Percentiles rank a stretch among this genome's conserved stretches.
phyloP scores from a whole-genome alignment of 176 grass and related monocot genomes.

The Carex kokanica region DNA sequence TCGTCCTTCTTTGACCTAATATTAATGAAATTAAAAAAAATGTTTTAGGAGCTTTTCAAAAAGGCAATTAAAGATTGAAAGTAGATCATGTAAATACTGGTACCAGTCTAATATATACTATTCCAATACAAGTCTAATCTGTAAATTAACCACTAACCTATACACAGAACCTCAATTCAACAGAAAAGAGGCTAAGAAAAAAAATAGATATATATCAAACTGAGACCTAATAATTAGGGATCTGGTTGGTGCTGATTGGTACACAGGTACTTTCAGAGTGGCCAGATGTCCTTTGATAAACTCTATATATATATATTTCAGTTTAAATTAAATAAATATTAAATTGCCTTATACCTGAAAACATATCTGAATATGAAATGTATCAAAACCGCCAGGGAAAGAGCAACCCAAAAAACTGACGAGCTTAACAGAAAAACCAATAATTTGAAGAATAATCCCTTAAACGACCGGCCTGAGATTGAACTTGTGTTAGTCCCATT shows the following conservation, averaged over 20 bases:
- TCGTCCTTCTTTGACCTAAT: background rate
- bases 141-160: background rate
- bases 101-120: background rate
- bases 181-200: background rate
- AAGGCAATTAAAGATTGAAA: background rate
- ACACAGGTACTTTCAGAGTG: background rate
- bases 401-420: constrained; percentile 24
- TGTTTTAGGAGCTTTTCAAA: background rate
- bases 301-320: background rate
- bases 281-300: background rate
- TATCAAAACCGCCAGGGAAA: constrained; percentile 32
- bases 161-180: background rate
- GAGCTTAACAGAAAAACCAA: constrained; percentile 25
- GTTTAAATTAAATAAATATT: background rate
- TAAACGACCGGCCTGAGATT: background rate
- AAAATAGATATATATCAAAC: background rate
- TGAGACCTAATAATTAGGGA: background rate
- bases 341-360: constrained; percentile 26
- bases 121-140: background rate
- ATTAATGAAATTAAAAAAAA: background rate
- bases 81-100: background rate
- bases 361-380: constrained; percentile 29
- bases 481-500: background rate
- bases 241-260: background rate
- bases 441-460: constrained; percentile 17